These are phyloP conservation scores for Sequoia sempervirens DNA, from an alignment of 75 land plant genomes.

Conservation along the genomic window DNA sequence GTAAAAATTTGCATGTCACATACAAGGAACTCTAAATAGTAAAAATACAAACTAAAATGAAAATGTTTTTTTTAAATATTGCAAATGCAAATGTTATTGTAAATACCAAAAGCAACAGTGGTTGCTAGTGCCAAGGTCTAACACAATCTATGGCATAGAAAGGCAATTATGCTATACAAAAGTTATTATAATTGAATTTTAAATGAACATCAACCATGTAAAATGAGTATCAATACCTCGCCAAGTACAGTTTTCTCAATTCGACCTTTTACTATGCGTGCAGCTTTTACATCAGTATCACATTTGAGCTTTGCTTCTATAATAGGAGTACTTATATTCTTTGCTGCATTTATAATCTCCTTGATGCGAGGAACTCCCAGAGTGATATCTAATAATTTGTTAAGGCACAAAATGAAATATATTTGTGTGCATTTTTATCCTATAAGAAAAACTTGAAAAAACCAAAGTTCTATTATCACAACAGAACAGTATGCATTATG, in stretches of 20 bases:
- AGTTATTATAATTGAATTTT: neutral
- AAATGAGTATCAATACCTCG: constrained; percentile 36
- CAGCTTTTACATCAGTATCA: constrained; percentile 43
- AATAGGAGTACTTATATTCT: constrained; percentile 91
- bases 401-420: constrained; percentile 21
- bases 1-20: neutral
- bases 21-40: neutral
- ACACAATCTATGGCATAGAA: neutral
- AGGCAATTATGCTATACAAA: neutral
- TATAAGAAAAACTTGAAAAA: neutral
- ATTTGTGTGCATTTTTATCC: neutral
- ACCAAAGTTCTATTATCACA: neutral
- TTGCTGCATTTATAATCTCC: constrained; percentile 94
- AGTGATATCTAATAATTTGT: constrained; percentile 60
- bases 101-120: neutral
- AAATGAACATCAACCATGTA: neutral
- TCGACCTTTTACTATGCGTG: constrained; percentile 62
- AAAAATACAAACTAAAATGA: neutral
- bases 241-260: constrained; percentile 83
- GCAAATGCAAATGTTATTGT: neutral
- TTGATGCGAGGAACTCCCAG: constrained; percentile 97
- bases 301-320: constrained; percentile 57
- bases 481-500: neutral
- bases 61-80: neutral
- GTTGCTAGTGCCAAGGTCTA: neutral